Evolutionary conservation across 768 basidiomycete genomes (phyloP).

Genomic region (Boletus sp.): DNA sequence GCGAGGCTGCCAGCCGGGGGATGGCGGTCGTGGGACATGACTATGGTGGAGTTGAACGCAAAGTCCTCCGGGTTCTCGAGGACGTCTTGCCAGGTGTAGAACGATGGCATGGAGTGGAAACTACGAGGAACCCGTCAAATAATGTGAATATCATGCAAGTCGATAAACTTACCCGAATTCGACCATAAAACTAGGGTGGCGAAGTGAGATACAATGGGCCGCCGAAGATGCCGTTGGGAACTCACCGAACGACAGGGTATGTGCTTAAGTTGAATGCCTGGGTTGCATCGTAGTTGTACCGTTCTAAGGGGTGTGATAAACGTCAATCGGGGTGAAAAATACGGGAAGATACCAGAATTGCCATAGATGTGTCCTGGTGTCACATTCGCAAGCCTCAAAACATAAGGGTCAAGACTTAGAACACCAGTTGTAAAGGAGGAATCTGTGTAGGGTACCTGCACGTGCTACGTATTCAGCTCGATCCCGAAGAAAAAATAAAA

Average conservation of each 20-base stretch:
- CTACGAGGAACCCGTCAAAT: constrained; percentile 23
- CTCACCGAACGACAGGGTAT: constrained; percentile 47
- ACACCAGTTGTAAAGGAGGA: constrained; percentile 59
- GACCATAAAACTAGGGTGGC: constrained; percentile 46
- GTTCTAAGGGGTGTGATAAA: constrained; percentile 34
- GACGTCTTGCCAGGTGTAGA: constrained; percentile 61
- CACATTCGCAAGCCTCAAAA: constrained; percentile 48
- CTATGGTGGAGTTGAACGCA: constrained; percentile 56
- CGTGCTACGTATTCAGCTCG: neutral
- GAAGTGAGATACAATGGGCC: neutral
- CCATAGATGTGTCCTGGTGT: constrained; percentile 56
- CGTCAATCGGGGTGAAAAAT: neutral
- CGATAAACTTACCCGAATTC: constrained; percentile 49
- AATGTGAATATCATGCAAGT: neutral
- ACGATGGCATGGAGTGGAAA: constrained; percentile 63
- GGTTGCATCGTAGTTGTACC: constrained; percentile 54
- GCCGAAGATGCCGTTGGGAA: neutral
- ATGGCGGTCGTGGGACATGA: constrained; percentile 56
- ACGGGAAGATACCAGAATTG: constrained; percentile 41
- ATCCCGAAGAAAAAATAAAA: neutral
- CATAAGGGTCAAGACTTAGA: constrained; percentile 53
- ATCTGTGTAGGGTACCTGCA: constrained; percentile 55
- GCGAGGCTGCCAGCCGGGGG: constrained; percentile 50
- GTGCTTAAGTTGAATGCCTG: constrained; percentile 54
- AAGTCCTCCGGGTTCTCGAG: constrained; percentile 50